Base-by-base conservation (phyloP, 2,329 filamentous ascomycete genomes). In the Aspergillus eucalypticola region DNA sequence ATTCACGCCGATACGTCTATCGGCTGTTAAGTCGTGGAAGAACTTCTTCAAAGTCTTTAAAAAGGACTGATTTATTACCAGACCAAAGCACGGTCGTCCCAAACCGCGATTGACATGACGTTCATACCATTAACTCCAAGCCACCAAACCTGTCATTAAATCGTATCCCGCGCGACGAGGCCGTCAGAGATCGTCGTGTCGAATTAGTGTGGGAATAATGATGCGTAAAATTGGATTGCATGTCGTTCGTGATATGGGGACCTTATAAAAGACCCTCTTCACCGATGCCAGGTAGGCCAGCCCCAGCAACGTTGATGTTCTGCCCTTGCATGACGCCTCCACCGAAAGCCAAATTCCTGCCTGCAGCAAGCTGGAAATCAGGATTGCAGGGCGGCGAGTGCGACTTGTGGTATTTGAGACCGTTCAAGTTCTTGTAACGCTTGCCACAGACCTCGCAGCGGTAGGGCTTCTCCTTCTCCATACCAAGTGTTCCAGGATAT, bases 401-500 rank as follows among this genome's bases (percentile, higher is more conserved):
- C 64, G 88, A 86, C 76, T 91, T 91, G 79, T 90, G 87, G 74
- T 99, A 99, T 87, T 99, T 99, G 64, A 99, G 85, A 6, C 95
- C 95, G 77, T 99, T 99, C 62, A 99, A 78, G 73, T 99, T 99
- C 87, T 99, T 99, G 81, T 99, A 99, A 55, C 95, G 90, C 82
- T 99, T 99, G 70, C 94, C 93, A 74, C 95, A 99, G 10, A 92
- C 90, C 66, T 98, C 93, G 76, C 95, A 99, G 73, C 93, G 93
- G 76, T 98, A 98, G 2, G 95, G 95, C 81, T 99, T 99, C 81
- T 98, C 94, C 76, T 98, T 99, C 79, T 99, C 95, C 95, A 99
- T 99, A n/a, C 95, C 95, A 38, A 96, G 82, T 1, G 95, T 98
- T 32, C 95, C 95, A 0, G 95, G 95, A 66, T 98, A 99, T 0